Percentiles rank a stretch among this genome's conserved stretches.
phyloP scores from a whole-genome alignment of 768 basidiomycete species.

The Tulasnella sp. region DNA sequence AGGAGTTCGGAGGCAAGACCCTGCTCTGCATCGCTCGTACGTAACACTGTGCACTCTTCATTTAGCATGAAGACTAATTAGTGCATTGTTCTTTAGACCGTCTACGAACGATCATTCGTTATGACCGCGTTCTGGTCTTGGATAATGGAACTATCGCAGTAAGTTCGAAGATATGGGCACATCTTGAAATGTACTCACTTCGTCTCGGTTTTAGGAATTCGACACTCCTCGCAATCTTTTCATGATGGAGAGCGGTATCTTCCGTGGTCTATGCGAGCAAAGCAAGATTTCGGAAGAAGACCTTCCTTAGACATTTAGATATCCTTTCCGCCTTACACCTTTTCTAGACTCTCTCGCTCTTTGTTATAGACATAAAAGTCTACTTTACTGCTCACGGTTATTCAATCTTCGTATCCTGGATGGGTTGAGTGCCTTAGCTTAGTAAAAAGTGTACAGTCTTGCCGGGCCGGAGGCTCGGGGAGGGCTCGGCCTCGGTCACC shows the following conservation, averaged over 20 bases:
- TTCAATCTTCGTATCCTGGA: too few species aligned
- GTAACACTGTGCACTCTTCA: not conserved
- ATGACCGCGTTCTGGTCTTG: conserved; percentile 43
- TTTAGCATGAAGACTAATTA: not conserved
- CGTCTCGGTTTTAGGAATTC: conserved; percentile 32
- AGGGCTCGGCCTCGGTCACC: not conserved
- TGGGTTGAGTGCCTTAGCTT: not conserved
- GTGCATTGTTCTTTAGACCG: not conserved
- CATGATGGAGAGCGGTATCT: conserved; percentile 29
- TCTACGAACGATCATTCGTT: conserved; percentile 25
- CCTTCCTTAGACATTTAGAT: conserved; percentile 13
- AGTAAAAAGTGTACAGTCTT: not conserved
- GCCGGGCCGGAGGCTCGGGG: not conserved
- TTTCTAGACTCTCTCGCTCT: not conserved
- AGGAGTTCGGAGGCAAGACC: conserved; percentile 24
- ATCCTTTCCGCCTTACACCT: not conserved
- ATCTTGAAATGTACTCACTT: not conserved
- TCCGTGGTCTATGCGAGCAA: conserved; percentile 30
- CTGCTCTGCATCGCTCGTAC: conserved; percentile 16
- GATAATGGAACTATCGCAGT: conserved; percentile 40
- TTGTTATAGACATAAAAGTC: too few species aligned
- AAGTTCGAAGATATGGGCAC: not conserved
- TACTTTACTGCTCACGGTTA: too few species aligned
- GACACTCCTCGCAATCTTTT: conserved; percentile 42
- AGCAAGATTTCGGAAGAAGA: conserved; percentile 25